phyloP scores from a whole-genome alignment of 73 alveolate genomes.

The Paramecium tetraurelia region DNA sequence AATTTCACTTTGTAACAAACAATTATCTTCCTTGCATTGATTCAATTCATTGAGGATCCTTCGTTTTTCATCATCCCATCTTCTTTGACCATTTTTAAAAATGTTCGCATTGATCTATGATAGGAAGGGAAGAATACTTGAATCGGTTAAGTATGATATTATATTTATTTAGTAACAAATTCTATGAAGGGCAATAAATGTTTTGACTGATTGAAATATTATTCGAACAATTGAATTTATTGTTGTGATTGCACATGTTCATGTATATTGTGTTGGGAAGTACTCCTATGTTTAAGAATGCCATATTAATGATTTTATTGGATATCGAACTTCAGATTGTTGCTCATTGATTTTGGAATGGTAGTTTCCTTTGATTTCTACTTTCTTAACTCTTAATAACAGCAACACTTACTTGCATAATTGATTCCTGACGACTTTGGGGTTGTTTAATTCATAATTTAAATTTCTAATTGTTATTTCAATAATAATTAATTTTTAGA shows the following conservation, averaged over 20 bases:
- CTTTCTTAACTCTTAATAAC: not conserved
- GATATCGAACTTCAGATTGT: not conserved
- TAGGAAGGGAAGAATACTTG: not conserved
- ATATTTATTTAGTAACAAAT: not conserved
- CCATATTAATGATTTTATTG: not conserved
- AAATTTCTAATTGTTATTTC: not conserved
- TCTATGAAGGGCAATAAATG: not conserved
- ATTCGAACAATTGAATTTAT: not conserved
- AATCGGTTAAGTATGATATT: not conserved
- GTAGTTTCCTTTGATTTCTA: constrained; percentile 9
- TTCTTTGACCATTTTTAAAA: not conserved
- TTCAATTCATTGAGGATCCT: not conserved
- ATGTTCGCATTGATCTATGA: not conserved
- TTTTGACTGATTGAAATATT: constrained; percentile 20
- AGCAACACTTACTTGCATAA: not conserved
- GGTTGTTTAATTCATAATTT: constrained; percentile 19
- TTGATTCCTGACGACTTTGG: constrained; percentile 8
- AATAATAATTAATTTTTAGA: not conserved
- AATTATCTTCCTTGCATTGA: not conserved
- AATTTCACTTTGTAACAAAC: not conserved
- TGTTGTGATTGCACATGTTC: not conserved
- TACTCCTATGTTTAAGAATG: constrained; percentile 27
- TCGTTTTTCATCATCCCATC: constrained; percentile 12
- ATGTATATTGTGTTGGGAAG: constrained; percentile 13
- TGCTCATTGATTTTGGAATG: constrained; percentile 10